Base-by-base conservation (phyloP, 2,329 filamentous ascomycete genomes). In the Fusarium dlaminii region DNA sequence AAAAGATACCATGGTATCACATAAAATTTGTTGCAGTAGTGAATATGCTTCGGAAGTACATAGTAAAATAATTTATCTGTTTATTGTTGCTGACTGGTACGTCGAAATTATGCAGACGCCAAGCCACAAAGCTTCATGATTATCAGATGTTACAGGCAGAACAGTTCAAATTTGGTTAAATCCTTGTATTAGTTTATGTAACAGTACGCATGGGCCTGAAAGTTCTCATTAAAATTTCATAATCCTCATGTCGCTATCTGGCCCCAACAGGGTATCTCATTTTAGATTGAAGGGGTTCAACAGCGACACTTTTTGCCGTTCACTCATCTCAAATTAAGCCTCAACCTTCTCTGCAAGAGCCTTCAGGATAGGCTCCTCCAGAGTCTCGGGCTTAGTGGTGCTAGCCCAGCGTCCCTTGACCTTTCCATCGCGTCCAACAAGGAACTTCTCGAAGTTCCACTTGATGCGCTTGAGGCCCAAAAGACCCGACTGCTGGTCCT, bases 381-480 rank as follows among this genome's bases (percentile, higher is more conserved):
- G 85, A 43, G 85, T 84, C 86, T 96, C 94, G 2, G 96, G 96
- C 88, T 95, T 96, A 68, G 93, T 94, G 24, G 91, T 93, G 83
- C 93, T 96, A 39, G 94, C 93, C 94, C 95, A 99, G 75, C 96
- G 87, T 34, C 89, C 89, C 84, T 93, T 93, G 77, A 98, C 94
- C 85, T 92, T 89, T 32, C 96, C 96, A 83, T 98, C 94, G 71
- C 90, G 89, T 69, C 92, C 93, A 75, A 99, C 87, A 73, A 99
- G 86, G 85, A 98, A 99, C 90, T 99, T 99, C 85, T 99, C 96
- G 87, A 98, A 99, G 86, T 99, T 99, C 96, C 96, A 99, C 92
- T 98, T 98, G 79, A 99, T 88, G 72, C 92, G 85, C 91, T 97
- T 96, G 80, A 98, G 82, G 27, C 96, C 96, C 85, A 98, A 85